These are phyloP conservation scores for Hibiscus tridactylites DNA, from an alignment of 345 rosid genomes.

Conservation along the genomic window DNA sequence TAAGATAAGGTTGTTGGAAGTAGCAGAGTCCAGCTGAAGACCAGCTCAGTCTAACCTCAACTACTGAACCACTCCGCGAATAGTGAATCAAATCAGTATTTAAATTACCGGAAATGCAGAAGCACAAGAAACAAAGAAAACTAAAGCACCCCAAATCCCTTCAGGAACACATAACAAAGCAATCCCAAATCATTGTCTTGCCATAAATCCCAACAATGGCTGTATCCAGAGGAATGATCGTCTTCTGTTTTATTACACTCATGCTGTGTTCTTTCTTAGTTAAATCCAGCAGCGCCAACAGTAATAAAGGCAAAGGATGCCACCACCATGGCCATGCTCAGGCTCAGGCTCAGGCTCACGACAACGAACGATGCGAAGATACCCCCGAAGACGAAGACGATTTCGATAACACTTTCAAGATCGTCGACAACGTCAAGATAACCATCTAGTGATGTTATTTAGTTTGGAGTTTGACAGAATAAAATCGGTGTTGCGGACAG, in stretches of 20 bases:
- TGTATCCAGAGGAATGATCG: not conserved
- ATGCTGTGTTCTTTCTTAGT: not conserved
- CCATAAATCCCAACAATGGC: not conserved
- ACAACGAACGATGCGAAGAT: not conserved
- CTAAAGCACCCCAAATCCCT: not conserved
- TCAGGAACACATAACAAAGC: not conserved
- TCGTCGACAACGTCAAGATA: not conserved
- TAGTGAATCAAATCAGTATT: not conserved
- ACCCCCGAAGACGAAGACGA: not conserved
- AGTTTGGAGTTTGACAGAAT: too few species aligned
- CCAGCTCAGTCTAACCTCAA: not conserved
- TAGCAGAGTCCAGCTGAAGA: not conserved
- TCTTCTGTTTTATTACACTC: slow-evolving; percentile 1
- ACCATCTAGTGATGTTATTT: not conserved
- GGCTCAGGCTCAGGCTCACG: not conserved
- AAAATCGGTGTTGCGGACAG: too few species aligned
- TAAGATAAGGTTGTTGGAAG: not conserved
- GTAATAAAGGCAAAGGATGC: not conserved
- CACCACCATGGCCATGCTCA: not conserved
- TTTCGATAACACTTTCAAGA: slow-evolving; percentile 5
- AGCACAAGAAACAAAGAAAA: not conserved
- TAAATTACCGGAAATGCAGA: not conserved
- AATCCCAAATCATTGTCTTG: not conserved
- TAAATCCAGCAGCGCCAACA: not conserved
- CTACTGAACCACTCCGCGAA: not conserved